Evolutionary conservation across 495 filamentous ascomycete genomes (phyloP).

Genomic region (Rhypophila decipiens): DNA sequence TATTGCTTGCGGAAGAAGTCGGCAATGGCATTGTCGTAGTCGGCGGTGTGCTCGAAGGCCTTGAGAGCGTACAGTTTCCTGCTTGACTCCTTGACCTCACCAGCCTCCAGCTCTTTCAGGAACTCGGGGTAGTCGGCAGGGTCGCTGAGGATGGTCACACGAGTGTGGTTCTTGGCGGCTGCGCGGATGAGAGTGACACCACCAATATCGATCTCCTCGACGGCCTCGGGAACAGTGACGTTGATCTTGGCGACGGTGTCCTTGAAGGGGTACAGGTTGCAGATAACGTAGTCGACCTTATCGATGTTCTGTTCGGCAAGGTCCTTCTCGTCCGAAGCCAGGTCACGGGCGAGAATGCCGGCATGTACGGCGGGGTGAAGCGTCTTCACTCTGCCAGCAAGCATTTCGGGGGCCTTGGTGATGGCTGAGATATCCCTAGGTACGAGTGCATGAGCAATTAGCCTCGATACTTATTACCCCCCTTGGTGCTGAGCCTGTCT

Average conservation of each 20-base stretch:
- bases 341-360: slow-evolving; percentile 84
- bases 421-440: slow-evolving; percentile 89
- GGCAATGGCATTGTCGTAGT: slow-evolving; percentile 90
- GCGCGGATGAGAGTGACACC: slow-evolving; percentile 94
- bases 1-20: slow-evolving; percentile 98
- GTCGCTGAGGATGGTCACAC: slow-evolving; percentile 92
- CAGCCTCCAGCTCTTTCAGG: slow-evolving; percentile 78
- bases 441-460: no score
- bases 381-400: slow-evolving; percentile 92
- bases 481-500: no score
- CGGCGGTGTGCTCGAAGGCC: slow-evolving; percentile 97
- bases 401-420: slow-evolving; percentile 97
- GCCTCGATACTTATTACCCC: no score
- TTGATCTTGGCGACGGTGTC: slow-evolving; percentile 94
- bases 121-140: slow-evolving; percentile 91
- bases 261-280: slow-evolving; percentile 98
- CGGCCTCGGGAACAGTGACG: slow-evolving; percentile 90
- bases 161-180: slow-evolving; percentile 93
- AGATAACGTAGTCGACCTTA: slow-evolving; percentile 97
- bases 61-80: slow-evolving; percentile 87
- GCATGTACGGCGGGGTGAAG: slow-evolving; percentile 93
- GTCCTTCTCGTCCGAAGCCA: slow-evolving; percentile 91
- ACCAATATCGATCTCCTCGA: slow-evolving; percentile 97
- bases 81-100: slow-evolving; percentile 75
- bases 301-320: slow-evolving; percentile 93